phyloP scores from a whole-genome alignment of 2,329 filamentous ascomycete species.

The Colletotrichum lupini region DNA sequence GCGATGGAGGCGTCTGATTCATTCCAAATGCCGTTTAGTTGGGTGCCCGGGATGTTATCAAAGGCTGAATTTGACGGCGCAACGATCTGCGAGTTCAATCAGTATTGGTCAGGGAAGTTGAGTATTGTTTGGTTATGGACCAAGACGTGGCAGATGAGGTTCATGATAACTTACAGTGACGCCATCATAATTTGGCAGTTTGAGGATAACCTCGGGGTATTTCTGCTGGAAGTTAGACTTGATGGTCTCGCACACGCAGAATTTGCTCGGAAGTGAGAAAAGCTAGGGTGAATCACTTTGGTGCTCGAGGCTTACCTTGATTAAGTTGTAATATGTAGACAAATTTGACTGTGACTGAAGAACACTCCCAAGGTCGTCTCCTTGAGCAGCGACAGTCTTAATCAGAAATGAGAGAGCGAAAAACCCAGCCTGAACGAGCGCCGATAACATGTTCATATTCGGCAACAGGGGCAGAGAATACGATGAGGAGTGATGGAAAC shows the following conservation, averaged over 20 bases:
- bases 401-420: neutral
- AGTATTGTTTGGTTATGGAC: too few relatives aligned
- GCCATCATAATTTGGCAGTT: slow-evolving; percentile 55
- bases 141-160: neutral
- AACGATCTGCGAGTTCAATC: slow-evolving; percentile 53
- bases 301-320: slow-evolving; percentile 47
- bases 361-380: slow-evolving; percentile 51
- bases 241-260: too few relatives aligned
- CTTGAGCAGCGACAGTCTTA: slow-evolving; percentile 34
- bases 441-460: neutral
- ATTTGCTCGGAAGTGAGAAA: neutral
- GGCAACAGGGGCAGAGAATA: neutral
- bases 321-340: slow-evolving; percentile 55
- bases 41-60: slow-evolving; percentile 63
- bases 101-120: neutral
- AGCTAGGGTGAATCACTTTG: too few relatives aligned
- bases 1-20: slow-evolving; percentile 56
- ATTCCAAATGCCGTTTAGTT: slow-evolving; percentile 58
- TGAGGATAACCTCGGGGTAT: slow-evolving; percentile 57
- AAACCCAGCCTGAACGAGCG: neutral
- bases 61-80: slow-evolving; percentile 70
- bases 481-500: too few relatives aligned
- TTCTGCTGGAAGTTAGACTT: slow-evolving; percentile 46
- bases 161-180: slow-evolving; percentile 51
- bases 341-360: slow-evolving; percentile 53